Evolutionary conservation across 73 alveolate species (phyloP).

Genomic region (Symbiodinium natans): DNA sequence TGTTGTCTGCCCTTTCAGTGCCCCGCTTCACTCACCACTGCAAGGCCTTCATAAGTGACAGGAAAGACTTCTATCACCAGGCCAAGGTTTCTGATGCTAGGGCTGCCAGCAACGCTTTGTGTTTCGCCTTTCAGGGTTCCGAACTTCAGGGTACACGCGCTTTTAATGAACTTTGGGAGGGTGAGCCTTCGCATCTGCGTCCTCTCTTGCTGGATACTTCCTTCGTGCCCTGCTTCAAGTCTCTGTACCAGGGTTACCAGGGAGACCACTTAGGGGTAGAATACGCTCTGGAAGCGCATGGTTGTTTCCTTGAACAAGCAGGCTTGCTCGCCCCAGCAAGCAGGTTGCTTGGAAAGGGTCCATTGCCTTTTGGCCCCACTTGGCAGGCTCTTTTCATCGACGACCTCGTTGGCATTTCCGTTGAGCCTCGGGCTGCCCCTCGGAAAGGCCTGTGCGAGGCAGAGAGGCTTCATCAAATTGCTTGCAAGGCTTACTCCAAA

Average conservation of each 20-base stretch:
- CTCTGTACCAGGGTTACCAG: constrained; percentile 23
- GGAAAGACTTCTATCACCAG: too few relatives aligned
- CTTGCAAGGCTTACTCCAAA: background rate
- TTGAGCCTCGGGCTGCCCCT: background rate
- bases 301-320: background rate
- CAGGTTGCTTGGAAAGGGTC: background rate
- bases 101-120: too few relatives aligned
- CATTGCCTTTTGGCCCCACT: background rate
- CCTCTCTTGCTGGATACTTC: background rate
- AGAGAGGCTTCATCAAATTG: background rate
- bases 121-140: too few relatives aligned
- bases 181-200: too few relatives aligned
- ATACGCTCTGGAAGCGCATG: background rate
- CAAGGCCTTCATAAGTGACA: too few relatives aligned
- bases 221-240: background rate
- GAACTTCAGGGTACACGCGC: too few relatives aligned
- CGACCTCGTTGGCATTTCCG: background rate
- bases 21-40: background rate
- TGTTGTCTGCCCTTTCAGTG: background rate
- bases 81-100: too few relatives aligned
- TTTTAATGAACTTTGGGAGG: too few relatives aligned
- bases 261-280: background rate
- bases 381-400: background rate
- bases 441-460: background rate
- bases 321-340: background rate